Evolutionary conservation across 2,329 filamentous ascomycete genomes (phyloP).

Genomic region (Shiraia sp.): DNA sequence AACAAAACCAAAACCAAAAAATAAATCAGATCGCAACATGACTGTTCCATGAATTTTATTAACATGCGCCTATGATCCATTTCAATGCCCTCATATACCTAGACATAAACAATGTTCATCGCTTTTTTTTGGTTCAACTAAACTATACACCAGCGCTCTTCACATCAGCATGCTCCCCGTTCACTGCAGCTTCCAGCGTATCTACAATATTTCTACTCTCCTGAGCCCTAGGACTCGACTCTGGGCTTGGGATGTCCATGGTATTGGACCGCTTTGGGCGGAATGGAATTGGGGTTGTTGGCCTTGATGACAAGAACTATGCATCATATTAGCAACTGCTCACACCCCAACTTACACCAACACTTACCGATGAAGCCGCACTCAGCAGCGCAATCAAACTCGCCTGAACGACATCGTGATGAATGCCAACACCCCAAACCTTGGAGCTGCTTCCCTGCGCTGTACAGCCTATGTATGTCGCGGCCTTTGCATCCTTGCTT

Average conservation of each 20-base stretch:
- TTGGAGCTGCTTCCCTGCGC: conserved; percentile 67
- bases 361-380: conserved; percentile 80
- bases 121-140: neutral
- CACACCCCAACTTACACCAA: neutral
- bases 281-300: conserved; percentile 69
- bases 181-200: conserved; percentile 34
- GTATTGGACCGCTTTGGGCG: conserved; percentile 61
- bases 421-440: conserved; percentile 90
- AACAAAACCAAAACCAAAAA: too few relatives aligned
- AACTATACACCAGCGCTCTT: conserved; percentile 21
- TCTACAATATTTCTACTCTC: conserved; percentile 26
- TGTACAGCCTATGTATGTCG: conserved; percentile 90
- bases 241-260: conserved; percentile 35
- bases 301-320: conserved; percentile 73
- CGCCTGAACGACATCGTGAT: conserved; percentile 89
- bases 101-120: too few relatives aligned
- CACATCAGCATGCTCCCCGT: conserved; percentile 25
- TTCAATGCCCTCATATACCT: too few relatives aligned
- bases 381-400: conserved; percentile 83
- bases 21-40: too few relatives aligned
- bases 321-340: conserved; percentile 9
- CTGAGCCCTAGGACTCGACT: conserved; percentile 23
- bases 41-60: too few relatives aligned
- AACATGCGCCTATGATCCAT: too few relatives aligned
- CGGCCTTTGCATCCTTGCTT: conserved; percentile 85